These are phyloP conservation scores for Achlya hypogyna DNA, from an alignment of 352 stramenopile species.

Conservation along the genomic window DNA sequence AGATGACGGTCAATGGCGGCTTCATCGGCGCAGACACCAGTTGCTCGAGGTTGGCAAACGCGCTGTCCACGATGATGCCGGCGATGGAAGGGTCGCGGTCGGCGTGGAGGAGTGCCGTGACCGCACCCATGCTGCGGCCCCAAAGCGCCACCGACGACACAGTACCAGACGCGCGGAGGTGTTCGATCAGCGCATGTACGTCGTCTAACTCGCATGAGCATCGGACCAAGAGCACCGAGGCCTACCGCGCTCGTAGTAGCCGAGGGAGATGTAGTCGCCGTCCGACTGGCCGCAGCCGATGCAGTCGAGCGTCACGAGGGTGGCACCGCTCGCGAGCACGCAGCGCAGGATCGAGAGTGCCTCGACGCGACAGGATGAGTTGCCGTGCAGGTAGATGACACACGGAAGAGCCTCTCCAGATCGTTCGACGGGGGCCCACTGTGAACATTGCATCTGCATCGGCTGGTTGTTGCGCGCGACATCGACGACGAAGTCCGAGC, in stretches of 20 bases:
- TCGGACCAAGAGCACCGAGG: slow-evolving; percentile 34
- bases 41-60: slow-evolving; percentile 94
- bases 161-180: slow-evolving; percentile 85
- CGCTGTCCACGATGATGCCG: slow-evolving; percentile 95
- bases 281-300: slow-evolving; percentile 92
- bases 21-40: slow-evolving; percentile 35
- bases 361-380: slow-evolving; percentile 93
- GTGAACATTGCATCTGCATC: slow-evolving; percentile 85
- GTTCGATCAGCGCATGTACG: slow-evolving; percentile 83
- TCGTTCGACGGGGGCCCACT: slow-evolving; percentile 82
- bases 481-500: slow-evolving; percentile 86
- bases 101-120: slow-evolving; percentile 95
- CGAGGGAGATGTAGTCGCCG: slow-evolving; percentile 96
- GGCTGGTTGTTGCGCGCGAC: slow-evolving; percentile 45
- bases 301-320: slow-evolving; percentile 96
- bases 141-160: slow-evolving; percentile 95
- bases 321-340: slow-evolving; percentile 88
- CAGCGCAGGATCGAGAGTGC: slow-evolving; percentile 85
- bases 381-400: slow-evolving; percentile 98
- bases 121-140: slow-evolving; percentile 97
- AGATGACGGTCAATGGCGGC: background rate
- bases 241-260: slow-evolving; percentile 93
- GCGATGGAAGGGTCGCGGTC: slow-evolving; percentile 95
- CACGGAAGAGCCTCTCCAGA: slow-evolving; percentile 56
- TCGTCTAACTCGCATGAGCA: slow-evolving; percentile 31